These are phyloP conservation scores for Chalciporus piperatus DNA, from an alignment of 768 basidiomycete genomes.

Conservation along the genomic window DNA sequence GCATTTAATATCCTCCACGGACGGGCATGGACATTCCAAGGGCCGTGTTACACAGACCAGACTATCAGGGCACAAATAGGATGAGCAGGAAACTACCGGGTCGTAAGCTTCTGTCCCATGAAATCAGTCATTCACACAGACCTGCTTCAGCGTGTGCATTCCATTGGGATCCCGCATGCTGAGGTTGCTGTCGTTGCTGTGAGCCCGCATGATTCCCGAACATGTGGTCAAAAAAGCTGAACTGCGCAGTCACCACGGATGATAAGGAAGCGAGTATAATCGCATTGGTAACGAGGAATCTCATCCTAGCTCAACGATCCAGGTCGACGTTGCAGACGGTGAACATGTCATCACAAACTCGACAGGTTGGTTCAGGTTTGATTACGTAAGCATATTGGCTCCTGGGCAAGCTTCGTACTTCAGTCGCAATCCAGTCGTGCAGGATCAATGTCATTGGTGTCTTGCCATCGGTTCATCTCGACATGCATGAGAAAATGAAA, in stretches of 20 bases:
- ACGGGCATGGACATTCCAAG: constrained; percentile 75
- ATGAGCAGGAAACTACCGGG: constrained; percentile 62
- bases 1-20: constrained; percentile 75
- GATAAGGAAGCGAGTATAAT: constrained; percentile 22
- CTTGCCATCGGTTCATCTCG: too few relatives aligned
- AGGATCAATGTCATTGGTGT: too few relatives aligned
- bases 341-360: too few relatives aligned
- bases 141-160: constrained; percentile 62
- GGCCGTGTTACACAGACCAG: constrained; percentile 56
- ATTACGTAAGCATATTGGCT: constrained; percentile 11
- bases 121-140: constrained; percentile 29
- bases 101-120: neutral
- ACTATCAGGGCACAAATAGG: constrained; percentile 74
- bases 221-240: constrained; percentile 78
- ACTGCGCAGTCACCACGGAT: constrained; percentile 55
- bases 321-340: neutral
- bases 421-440: too few relatives aligned
- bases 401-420: too few relatives aligned
- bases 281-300: neutral
- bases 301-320: constrained; percentile 12
- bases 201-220: constrained; percentile 51
- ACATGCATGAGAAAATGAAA: too few relatives aligned
- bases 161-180: constrained; percentile 57
- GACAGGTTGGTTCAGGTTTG: too few relatives aligned
- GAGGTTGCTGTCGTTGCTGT: constrained; percentile 55